Conservation (phyloP, 257 asterid genomes). For the Ehretia macrophylla region DNA sequence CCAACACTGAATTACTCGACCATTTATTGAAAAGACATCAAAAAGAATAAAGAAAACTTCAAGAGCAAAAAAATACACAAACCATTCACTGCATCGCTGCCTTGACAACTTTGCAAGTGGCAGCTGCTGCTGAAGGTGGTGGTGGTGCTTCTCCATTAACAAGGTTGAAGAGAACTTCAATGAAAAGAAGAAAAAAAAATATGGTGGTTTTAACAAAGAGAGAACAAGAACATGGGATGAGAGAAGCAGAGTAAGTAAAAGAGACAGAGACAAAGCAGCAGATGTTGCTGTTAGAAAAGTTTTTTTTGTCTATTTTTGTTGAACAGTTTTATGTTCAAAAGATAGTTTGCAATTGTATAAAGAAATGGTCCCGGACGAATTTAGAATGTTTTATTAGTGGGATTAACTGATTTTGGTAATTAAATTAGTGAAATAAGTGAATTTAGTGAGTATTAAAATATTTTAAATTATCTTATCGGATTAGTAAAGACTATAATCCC, state of each 20-base stretch:
- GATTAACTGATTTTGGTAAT: too few species aligned
- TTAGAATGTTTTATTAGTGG: too few species aligned
- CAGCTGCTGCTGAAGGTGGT: slow-evolving; percentile 27
- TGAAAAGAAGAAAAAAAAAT: slow-evolving; percentile 13
- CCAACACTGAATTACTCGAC: too few species aligned
- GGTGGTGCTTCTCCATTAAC: slow-evolving; percentile 65
- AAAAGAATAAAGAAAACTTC: too few species aligned
- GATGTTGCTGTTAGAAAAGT: slow-evolving; percentile 32
- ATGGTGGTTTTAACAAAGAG: background rate
- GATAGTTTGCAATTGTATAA: slow-evolving; percentile 35
- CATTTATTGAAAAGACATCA: too few species aligned
- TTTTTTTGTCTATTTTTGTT: slow-evolving; percentile 45
- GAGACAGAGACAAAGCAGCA: slow-evolving; percentile 27
- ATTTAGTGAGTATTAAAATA: too few species aligned
- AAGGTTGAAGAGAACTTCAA: slow-evolving; percentile 7
- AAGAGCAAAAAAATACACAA: slow-evolving; percentile 7
- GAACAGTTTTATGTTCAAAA: slow-evolving; percentile 44
- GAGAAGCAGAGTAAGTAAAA: slow-evolving; percentile 23
- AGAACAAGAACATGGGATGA: slow-evolving; percentile 28
- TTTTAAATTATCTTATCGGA: too few species aligned
- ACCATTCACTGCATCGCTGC: slow-evolving; percentile 76
- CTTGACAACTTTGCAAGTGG: slow-evolving; percentile 53
- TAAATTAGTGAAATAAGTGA: too few species aligned
- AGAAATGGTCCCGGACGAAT: too few species aligned
- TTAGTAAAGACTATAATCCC: too few species aligned